A percentile compares a stretch with the other conserved stretches of the same genome.
Evolutionary conservation across 768 basidiomycete species (phyloP).

Genomic region (Pleurotus giganteus): DNA sequence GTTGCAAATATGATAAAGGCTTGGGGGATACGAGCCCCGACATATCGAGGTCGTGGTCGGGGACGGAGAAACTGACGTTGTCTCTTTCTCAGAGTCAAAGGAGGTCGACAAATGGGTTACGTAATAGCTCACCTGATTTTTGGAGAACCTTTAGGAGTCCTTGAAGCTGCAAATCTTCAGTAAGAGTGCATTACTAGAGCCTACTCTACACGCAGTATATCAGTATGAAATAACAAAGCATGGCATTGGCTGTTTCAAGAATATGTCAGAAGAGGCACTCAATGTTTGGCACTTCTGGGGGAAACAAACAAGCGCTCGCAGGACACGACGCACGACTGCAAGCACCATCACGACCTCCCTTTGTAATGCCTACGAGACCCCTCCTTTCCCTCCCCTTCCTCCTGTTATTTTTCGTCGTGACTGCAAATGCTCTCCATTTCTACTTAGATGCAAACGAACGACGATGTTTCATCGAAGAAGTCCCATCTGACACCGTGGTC

Average conservation of each 20-base stretch:
- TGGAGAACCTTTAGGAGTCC: no score
- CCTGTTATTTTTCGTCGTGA: constrained; percentile 38
- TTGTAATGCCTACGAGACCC: constrained; percentile 5
- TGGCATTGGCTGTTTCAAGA: no score
- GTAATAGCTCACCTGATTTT: neutral
- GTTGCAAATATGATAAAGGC: constrained; percentile 61
- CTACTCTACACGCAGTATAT: no score
- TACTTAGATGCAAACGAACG: constrained; percentile 94
- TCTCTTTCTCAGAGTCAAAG: neutral
- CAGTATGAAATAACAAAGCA: no score
- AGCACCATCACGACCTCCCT: neutral
- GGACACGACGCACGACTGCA: neutral
- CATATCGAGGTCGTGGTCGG: constrained; percentile 30
- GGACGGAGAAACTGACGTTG: neutral
- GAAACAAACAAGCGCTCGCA: neutral
- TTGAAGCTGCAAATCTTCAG: no score
- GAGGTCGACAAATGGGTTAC: neutral
- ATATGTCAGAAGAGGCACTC: no score
- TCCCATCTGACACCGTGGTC: constrained; percentile 92
- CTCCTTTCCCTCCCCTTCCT: constrained; percentile 22
- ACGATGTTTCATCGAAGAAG: constrained; percentile 94
- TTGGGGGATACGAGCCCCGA: constrained; percentile 63
- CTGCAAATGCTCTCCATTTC: constrained; percentile 84
- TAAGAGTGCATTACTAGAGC: no score
- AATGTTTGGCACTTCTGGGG: neutral